These are phyloP conservation scores for Biancaea sappan DNA, from an alignment of 306 rosid genomes.

Conservation along the genomic window DNA sequence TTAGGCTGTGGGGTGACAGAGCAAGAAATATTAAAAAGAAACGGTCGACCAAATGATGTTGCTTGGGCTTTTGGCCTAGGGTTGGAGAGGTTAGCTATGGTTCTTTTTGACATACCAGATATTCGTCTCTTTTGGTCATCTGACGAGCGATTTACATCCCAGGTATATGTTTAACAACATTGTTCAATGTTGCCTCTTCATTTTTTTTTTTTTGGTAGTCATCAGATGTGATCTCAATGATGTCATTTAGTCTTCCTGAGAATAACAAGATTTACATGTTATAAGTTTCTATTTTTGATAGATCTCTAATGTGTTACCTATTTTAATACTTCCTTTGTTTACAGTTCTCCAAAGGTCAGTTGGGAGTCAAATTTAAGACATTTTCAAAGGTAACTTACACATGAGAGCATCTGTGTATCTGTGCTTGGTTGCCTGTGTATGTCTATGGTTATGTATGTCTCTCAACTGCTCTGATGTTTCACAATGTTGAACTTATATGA, in stretches of 20 bases:
- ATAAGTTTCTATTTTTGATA: slow-evolving; percentile 15
- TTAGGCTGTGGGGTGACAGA: slow-evolving; percentile 98
- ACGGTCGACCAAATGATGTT: slow-evolving; percentile 73
- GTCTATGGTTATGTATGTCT: slow-evolving; percentile 10
- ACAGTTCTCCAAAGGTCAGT: slow-evolving; percentile 77
- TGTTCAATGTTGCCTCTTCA: slow-evolving; percentile 13
- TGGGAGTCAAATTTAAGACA: slow-evolving; percentile 88
- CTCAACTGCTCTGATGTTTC: slow-evolving; percentile 10
- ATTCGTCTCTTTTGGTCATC: slow-evolving; percentile 93
- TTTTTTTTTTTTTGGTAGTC: slow-evolving; percentile 14
- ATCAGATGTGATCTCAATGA: slow-evolving; percentile 12
- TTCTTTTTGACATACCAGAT: slow-evolving; percentile 96
- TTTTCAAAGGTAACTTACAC: slow-evolving; percentile 82
- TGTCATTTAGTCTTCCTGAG: slow-evolving; percentile 24
- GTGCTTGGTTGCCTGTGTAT: slow-evolving; percentile 8
- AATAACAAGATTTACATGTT: background rate
- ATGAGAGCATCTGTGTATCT: slow-evolving; percentile 11
- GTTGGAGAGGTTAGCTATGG: slow-evolving; percentile 96
- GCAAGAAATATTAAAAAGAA: slow-evolving; percentile 86
- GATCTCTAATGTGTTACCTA: slow-evolving; percentile 29
- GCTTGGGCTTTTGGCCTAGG: slow-evolving; percentile 99
- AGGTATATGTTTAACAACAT: slow-evolving; percentile 55
- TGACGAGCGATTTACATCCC: slow-evolving; percentile 93
- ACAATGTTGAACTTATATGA: slow-evolving; percentile 26
- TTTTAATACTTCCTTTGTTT: slow-evolving; percentile 38